Conservation (phyloP, 2,329 filamentous ascomycete genomes). For the Botrytis paeoniae region DNA sequence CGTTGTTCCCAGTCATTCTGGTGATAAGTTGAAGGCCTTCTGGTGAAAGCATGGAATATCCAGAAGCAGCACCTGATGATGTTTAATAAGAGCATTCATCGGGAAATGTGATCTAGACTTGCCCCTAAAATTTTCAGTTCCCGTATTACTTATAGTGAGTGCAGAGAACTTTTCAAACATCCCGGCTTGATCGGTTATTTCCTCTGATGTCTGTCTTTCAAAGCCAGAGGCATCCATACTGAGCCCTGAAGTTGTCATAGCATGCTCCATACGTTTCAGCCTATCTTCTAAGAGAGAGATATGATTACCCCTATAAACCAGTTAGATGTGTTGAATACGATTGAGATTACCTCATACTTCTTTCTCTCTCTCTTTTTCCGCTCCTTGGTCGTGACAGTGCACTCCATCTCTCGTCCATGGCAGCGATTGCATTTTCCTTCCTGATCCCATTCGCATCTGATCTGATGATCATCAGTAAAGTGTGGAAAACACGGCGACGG, state of each 20-base stretch:
- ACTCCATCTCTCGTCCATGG: constrained; percentile 24
- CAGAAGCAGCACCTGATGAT: constrained; percentile 28
- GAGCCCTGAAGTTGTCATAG: constrained; percentile 25
- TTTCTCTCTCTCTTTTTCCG: constrained; percentile 31
- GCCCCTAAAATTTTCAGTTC: constrained; percentile 28
- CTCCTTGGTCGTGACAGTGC: constrained; percentile 30
- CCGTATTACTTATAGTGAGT: constrained; percentile 25
- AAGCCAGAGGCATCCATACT: constrained; percentile 7
- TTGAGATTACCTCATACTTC: constrained; percentile 22
- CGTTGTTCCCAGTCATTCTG: constrained; percentile 5
- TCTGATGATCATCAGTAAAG: constrained; percentile 22
- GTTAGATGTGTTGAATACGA: constrained; percentile 16
- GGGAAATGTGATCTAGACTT: constrained; percentile 10
- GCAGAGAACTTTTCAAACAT: constrained; percentile 29
- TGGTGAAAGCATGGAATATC: constrained; percentile 32
- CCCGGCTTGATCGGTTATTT: constrained; percentile 25
- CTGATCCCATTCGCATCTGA: constrained; percentile 29
- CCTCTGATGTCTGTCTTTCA: constrained; percentile 23
- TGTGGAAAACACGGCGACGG: background rate
- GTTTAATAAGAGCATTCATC: constrained; percentile 9
- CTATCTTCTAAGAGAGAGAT: constrained; percentile 30
- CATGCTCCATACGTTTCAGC: constrained; percentile 32
- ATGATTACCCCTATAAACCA: constrained; percentile 19
- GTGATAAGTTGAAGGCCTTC: constrained; percentile 30
- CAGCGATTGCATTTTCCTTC: constrained; percentile 28